phyloP scores from a whole-genome alignment of 345 rosid genomes.

The Iberis pinnata region DNA sequence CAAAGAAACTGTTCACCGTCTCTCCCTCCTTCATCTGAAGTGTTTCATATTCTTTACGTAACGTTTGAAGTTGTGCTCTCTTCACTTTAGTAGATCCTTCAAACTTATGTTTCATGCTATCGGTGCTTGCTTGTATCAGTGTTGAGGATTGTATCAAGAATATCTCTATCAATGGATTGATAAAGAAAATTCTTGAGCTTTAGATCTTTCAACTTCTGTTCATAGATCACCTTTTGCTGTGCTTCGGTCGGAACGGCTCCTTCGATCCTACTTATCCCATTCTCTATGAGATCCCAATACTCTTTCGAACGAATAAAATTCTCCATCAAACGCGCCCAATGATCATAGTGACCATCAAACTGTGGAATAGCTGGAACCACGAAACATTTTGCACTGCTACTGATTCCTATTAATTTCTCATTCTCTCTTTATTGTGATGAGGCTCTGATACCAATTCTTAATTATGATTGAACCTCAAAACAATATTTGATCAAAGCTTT shows the following conservation, averaged over 20 bases:
- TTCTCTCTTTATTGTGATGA: not conserved
- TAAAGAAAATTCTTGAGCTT: not conserved
- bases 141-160: not conserved
- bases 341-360: not conserved
- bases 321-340: not conserved
- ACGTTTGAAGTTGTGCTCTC: not conserved
- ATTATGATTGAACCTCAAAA: too few species aligned
- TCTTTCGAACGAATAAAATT: not conserved
- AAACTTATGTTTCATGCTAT: not conserved
- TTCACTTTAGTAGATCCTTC: not conserved
- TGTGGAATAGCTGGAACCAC: not conserved
- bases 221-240: not conserved
- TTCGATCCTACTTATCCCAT: not conserved
- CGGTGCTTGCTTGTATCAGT: not conserved
- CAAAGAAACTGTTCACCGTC: not conserved
- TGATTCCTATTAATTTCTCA: not conserved
- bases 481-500: not conserved
- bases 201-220: not conserved
- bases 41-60: not conserved
- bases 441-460: not conserved
- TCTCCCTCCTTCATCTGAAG: not conserved
- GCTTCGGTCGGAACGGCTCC: not conserved
- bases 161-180: not conserved
- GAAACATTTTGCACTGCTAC: not conserved
- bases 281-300: not conserved